These are phyloP conservation scores for Aureobasidium sp. DNA, from an alignment of 2,329 filamentous ascomycete species.

Conservation along the genomic window DNA sequence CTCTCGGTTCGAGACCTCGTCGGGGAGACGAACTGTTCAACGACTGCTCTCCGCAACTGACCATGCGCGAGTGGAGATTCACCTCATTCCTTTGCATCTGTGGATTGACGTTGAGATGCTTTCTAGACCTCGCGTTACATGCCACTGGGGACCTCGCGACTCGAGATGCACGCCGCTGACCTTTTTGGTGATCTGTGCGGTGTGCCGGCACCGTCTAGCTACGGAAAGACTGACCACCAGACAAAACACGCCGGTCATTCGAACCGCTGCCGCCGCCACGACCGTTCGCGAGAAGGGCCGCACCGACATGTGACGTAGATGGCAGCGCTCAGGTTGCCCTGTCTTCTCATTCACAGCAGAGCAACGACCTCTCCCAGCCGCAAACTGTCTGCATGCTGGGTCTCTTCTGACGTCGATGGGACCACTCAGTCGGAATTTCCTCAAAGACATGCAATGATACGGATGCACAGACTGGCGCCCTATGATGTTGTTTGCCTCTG, in stretches of 20 bases:
- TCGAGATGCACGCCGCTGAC: conserved; percentile 1
- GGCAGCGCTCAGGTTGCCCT: not conserved
- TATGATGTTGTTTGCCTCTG: conserved; percentile 14
- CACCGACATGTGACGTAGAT: not conserved
- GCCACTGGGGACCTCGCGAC: not conserved
- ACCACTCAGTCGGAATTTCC: not conserved
- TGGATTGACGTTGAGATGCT: conserved; percentile 1
- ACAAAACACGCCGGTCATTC: not conserved
- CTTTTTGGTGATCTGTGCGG: not conserved
- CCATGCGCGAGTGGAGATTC: not conserved
- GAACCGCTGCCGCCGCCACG: not conserved
- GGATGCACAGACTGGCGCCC: conserved; percentile 4
- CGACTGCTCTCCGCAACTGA: not conserved
- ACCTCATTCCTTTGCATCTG: not conserved
- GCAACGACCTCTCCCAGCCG: conserved; percentile 1
- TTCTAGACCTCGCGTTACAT: not conserved
- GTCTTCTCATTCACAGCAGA: not conserved
- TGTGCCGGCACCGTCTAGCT: not conserved
- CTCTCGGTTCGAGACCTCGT: not conserved
- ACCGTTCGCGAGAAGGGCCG: not conserved
- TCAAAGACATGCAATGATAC: not conserved
- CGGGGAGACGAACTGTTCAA: not conserved
- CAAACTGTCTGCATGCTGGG: not conserved
- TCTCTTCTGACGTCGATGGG: conserved; percentile 6
- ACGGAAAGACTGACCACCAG: not conserved